phyloP scores from a whole-genome alignment of 2,329 filamentous ascomycete species.

The Curvularia spicifera region DNA sequence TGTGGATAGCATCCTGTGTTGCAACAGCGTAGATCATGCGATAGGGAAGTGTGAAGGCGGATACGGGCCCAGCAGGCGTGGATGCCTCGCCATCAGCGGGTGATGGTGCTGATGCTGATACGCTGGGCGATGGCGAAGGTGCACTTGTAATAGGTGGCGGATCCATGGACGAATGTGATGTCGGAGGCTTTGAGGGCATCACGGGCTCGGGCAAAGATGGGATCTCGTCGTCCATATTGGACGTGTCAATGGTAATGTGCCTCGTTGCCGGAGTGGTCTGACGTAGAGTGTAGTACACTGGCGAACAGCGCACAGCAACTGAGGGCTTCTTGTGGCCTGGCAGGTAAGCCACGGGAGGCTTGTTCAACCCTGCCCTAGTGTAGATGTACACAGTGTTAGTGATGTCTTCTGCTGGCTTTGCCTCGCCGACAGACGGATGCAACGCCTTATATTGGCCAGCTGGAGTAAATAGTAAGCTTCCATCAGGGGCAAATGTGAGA shows the following conservation, averaged over 20 bases:
- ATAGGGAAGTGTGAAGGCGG: constrained; percentile 86
- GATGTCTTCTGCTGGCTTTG: constrained; percentile 80
- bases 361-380: constrained; percentile 93
- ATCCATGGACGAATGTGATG: constrained; percentile 75
- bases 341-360: constrained; percentile 90
- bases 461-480: constrained; percentile 89
- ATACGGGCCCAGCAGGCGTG: constrained; percentile 56
- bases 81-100: constrained; percentile 58
- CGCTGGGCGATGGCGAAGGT: constrained; percentile 56
- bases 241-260: constrained; percentile 93
- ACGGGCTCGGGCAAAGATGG: constrained; percentile 83
- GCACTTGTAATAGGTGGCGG: constrained; percentile 72
- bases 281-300: constrained; percentile 82
- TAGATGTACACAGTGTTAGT: constrained; percentile 99
- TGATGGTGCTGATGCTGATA: constrained; percentile 62
- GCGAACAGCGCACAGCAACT: constrained; percentile 92
- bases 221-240: constrained; percentile 83
- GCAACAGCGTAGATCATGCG: constrained; percentile 96
- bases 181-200: constrained; percentile 61
- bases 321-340: constrained; percentile 98
- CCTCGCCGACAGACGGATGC: constrained; percentile 69
- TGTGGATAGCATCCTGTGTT: constrained; percentile 90
- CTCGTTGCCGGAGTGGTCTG: constrained; percentile 71
- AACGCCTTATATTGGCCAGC: constrained; percentile 93
- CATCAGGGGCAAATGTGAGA: constrained; percentile 92